These are phyloP conservation scores for Fusarium decemcellulare DNA, from an alignment of 2,329 filamentous ascomycete species.

Conservation along the genomic window DNA sequence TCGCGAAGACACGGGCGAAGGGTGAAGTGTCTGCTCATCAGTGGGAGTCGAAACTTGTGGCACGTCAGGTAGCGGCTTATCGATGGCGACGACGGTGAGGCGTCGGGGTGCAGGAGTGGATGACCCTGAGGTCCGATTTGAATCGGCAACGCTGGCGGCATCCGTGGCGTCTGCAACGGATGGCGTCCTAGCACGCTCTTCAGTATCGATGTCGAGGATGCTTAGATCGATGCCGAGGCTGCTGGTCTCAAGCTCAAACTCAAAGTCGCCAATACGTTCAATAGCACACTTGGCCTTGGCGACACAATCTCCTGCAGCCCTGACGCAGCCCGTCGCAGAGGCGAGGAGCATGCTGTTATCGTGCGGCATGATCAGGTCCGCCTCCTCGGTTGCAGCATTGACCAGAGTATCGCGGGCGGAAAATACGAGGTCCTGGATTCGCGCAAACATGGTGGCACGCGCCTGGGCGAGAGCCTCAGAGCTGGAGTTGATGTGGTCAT, in stretches of 20 bases:
- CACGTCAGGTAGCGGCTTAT: slow-evolving; percentile 79
- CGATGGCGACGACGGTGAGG: slow-evolving; percentile 62
- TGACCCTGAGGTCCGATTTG: slow-evolving; percentile 54
- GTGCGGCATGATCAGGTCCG: slow-evolving; percentile 84
- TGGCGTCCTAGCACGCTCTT: slow-evolving; percentile 51
- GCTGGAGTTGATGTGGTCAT: slow-evolving; percentile 79
- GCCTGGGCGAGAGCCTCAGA: slow-evolving; percentile 77
- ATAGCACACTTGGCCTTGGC: slow-evolving; percentile 88
- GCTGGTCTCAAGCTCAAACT: slow-evolving; percentile 79
- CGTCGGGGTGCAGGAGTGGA: slow-evolving; percentile 55
- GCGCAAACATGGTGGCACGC: slow-evolving; percentile 82
- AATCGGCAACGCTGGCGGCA: slow-evolving; percentile 56
- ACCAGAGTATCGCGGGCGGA: slow-evolving; percentile 85
- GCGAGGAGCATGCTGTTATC: slow-evolving; percentile 82
- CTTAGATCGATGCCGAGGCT: slow-evolving; percentile 70
- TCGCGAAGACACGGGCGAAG: slow-evolving; percentile 57
- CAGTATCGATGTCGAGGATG: slow-evolving; percentile 60
- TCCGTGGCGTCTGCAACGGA: slow-evolving; percentile 55
- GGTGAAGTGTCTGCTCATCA: slow-evolving; percentile 48
- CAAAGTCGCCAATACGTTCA: slow-evolving; percentile 91
- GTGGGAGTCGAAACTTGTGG: slow-evolving; percentile 65
- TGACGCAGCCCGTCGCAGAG: slow-evolving; percentile 89
- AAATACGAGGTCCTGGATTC: slow-evolving; percentile 84
- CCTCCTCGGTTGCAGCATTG: slow-evolving; percentile 76
- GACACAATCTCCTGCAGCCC: slow-evolving; percentile 91